phyloP scores from a whole-genome alignment of 371 early-diverging fungal species.

The Zychaea mexicana region DNA sequence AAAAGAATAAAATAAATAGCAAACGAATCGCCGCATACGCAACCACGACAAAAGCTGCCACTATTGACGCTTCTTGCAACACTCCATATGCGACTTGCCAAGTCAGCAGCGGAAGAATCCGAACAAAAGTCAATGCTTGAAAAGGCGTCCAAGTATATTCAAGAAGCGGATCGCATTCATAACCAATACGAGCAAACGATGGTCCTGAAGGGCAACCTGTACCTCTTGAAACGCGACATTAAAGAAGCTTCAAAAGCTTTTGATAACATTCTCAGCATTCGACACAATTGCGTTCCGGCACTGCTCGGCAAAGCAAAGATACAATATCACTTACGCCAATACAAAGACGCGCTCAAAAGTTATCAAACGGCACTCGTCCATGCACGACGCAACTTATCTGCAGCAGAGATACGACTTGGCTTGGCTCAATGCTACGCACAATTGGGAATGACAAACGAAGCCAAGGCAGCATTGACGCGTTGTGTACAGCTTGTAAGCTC shows the following conservation, averaged over 20 bases:
- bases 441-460: slow-evolving; percentile 69
- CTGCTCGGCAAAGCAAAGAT: slow-evolving; percentile 76
- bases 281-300: slow-evolving; percentile 73
- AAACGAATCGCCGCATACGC: slow-evolving; percentile 50
- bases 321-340: slow-evolving; percentile 58
- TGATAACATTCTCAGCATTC: slow-evolving; percentile 59
- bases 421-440: slow-evolving; percentile 87
- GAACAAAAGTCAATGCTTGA: slow-evolving; percentile 61
- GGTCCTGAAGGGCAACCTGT: slow-evolving; percentile 69
- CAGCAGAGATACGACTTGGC: slow-evolving; percentile 76
- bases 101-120: slow-evolving; percentile 34
- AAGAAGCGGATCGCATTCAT: slow-evolving; percentile 74
- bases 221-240: slow-evolving; percentile 58
- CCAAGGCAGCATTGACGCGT: slow-evolving; percentile 72
- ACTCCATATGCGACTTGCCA: slow-evolving; percentile 66
- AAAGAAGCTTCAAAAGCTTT: slow-evolving; percentile 76
- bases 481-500: slow-evolving; percentile 62
- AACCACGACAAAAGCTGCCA: slow-evolving; percentile 65
- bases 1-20: slow-evolving; percentile 14
- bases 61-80: slow-evolving; percentile 68
- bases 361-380: slow-evolving; percentile 77
- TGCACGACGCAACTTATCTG: slow-evolving; percentile 49
- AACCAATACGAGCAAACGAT: slow-evolving; percentile 67
- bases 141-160: slow-evolving; percentile 70
- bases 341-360: slow-evolving; percentile 61